Evolutionary conservation across 2,329 filamentous ascomycete species (phyloP).

Genomic region (Trichophyton simii): DNA sequence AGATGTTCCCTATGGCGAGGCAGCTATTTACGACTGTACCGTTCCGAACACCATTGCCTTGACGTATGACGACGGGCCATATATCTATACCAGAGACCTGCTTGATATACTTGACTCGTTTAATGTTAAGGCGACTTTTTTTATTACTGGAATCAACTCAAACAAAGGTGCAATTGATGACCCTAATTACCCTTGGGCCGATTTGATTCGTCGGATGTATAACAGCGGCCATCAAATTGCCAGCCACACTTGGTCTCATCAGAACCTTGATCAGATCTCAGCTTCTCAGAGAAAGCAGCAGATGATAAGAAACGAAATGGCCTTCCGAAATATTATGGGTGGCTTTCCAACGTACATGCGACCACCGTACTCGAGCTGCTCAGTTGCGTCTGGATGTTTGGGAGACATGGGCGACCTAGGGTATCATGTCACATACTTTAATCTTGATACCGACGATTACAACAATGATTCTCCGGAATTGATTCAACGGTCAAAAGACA

Average conservation of each 20-base stretch:
- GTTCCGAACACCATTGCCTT: constrained; percentile 50
- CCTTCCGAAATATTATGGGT: constrained; percentile 37
- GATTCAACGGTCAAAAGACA: constrained; percentile 31
- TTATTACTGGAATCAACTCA: constrained; percentile 43
- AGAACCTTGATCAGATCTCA: constrained; percentile 33
- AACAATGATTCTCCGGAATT: constrained; percentile 26
- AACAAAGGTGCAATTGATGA: constrained; percentile 35
- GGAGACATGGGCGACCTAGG: constrained; percentile 34
- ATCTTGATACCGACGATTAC: constrained; percentile 39
- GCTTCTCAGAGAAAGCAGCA: constrained; percentile 28
- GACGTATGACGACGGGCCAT: constrained; percentile 57
- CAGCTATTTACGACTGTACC: constrained; percentile 27
- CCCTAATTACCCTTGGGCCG: constrained; percentile 27
- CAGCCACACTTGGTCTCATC: constrained; percentile 42
- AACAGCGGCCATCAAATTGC: constrained; percentile 39
- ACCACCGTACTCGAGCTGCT: constrained; percentile 37
- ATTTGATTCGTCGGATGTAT: constrained; percentile 31
- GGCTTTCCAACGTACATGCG: constrained; percentile 43
- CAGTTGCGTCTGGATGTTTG: constrained; percentile 26
- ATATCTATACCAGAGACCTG: constrained; percentile 48
- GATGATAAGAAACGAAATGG: constrained; percentile 38
- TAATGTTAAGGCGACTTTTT: constrained; percentile 55
- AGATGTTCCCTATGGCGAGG: constrained; percentile 25
- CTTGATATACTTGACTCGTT: constrained; percentile 49
- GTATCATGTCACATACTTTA: constrained; percentile 38